These are phyloP conservation scores for Takakia lepidozioides DNA, from an alignment of 225 moss, liverwort and hornwort genomes.

Conservation along the genomic window DNA sequence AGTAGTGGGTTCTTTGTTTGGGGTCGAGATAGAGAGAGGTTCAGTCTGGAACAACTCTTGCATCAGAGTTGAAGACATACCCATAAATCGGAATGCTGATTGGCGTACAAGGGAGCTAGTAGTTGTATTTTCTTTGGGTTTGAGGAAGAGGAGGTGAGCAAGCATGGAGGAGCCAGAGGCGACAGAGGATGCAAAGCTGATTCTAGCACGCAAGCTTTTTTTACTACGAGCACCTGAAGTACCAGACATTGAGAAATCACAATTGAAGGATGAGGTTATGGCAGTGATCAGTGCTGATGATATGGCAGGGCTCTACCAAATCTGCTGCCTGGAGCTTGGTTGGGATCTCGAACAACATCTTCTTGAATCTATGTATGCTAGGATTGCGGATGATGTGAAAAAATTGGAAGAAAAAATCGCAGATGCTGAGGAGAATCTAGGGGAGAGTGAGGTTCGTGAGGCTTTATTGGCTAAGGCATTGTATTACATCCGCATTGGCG, in stretches of 20 bases:
- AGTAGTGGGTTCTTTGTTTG: too few species aligned
- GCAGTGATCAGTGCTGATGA: conserved; percentile 61
- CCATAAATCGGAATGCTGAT: too few species aligned
- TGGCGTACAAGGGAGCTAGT: too few species aligned
- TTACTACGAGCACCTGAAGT: conserved; percentile 73
- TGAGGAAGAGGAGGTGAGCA: too few species aligned
- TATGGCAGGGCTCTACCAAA: conserved; percentile 77
- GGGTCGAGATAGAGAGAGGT: too few species aligned
- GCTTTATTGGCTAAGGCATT: conserved; percentile 82
- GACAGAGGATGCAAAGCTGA: conserved; percentile 74
- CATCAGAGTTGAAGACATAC: too few species aligned
- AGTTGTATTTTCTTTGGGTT: too few species aligned
- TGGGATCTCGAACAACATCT: conserved; percentile 60
- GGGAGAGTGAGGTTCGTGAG: conserved; percentile 98
- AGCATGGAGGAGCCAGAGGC: conserved; percentile 73
- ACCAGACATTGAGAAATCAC: conserved; percentile 59
- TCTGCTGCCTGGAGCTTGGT: conserved; percentile 63
- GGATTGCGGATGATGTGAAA: conserved; percentile 54
- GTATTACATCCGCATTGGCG: conserved; percentile 75
- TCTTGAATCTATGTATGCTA: conserved; percentile 27
- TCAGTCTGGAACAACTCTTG: too few species aligned
- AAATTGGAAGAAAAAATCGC: conserved; percentile 58
- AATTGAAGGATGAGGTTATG: conserved; percentile 63
- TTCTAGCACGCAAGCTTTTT: conserved; percentile 77
- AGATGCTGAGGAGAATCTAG: conserved; percentile 94